A percentile compares a stretch with the other conserved stretches of the same genome.
These are phyloP conservation scores for Silybum marianum DNA, from an alignment of 129 eudicot species.

Conservation along the genomic window DNA sequence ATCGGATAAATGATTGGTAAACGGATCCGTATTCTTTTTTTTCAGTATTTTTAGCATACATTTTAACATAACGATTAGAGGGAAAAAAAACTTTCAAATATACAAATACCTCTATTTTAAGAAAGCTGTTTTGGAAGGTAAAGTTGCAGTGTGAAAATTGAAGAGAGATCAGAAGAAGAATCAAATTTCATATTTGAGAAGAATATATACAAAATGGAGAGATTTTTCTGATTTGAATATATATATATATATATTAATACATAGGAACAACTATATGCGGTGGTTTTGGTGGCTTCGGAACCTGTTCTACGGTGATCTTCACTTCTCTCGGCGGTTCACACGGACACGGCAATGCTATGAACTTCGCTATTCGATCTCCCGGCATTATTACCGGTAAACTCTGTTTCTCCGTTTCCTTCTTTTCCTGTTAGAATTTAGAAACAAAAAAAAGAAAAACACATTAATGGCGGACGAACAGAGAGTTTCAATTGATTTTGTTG, in stretches of 20 bases:
- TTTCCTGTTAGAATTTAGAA: conserved; percentile 31
- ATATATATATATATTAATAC: conserved; percentile 24
- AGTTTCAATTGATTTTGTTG: not conserved
- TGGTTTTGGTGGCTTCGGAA: conserved; percentile 53
- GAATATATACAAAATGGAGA: conserved; percentile 19
- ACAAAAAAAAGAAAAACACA: not conserved
- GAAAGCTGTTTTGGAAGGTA: too few species aligned
- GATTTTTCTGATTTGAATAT: not conserved
- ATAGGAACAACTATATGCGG: conserved; percentile 63
- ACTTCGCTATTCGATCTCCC: conserved; percentile 76
- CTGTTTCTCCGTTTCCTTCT: conserved; percentile 37
- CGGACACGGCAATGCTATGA: conserved; percentile 94
- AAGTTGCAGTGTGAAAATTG: not conserved
- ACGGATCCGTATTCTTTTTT: too few species aligned
- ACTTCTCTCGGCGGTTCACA: conserved; percentile 55
- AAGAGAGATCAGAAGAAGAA: not conserved
- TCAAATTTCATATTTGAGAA: conserved; percentile 3
- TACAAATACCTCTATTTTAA: too few species aligned
- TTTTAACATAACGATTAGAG: too few species aligned
- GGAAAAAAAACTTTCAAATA: too few species aligned
- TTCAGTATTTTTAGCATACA: too few species aligned
- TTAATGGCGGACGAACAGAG: not conserved
- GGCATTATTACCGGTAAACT: conserved; percentile 89
- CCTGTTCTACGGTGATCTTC: conserved; percentile 28
- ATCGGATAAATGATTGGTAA: too few species aligned